These are phyloP conservation scores for Jackrogersella multiformis DNA, from an alignment of 495 filamentous ascomycete species.

Conservation along the genomic window DNA sequence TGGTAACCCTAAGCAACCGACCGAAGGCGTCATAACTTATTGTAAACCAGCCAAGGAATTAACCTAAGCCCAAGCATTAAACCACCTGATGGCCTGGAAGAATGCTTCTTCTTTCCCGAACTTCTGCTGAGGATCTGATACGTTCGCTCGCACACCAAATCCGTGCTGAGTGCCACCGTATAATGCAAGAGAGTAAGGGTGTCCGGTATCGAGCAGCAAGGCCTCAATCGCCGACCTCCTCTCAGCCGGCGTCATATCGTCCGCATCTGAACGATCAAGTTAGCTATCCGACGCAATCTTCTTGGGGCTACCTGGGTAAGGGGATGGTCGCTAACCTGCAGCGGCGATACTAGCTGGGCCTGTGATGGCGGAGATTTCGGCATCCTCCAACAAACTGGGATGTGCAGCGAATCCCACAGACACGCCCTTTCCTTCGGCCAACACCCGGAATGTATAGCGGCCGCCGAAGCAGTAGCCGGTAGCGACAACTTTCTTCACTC, in stretches of 20 bases:
- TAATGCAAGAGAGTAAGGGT: slow-evolving; percentile 71
- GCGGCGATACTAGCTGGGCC: slow-evolving; percentile 75
- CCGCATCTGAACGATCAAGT: slow-evolving; percentile 58
- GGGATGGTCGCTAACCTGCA: slow-evolving; percentile 63
- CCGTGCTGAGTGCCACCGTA: slow-evolving; percentile 74
- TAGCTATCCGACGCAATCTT: neutral
- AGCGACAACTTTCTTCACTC: slow-evolving; percentile 69
- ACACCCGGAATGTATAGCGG: slow-evolving; percentile 53
- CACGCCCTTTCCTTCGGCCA: slow-evolving; percentile 56
- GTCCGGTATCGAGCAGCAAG: slow-evolving; percentile 35
- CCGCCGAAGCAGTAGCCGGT: slow-evolving; percentile 73
- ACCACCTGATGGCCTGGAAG: slow-evolving; percentile 77
- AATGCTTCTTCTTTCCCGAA: slow-evolving; percentile 83
- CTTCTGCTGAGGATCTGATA: slow-evolving; percentile 65
- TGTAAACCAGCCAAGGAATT: too few relatives aligned
- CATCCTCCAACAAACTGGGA: slow-evolving; percentile 70
- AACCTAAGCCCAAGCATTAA: slow-evolving; percentile 54
- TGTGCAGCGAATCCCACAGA: slow-evolving; percentile 76
- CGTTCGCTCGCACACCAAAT: slow-evolving; percentile 72
- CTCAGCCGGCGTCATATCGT: slow-evolving; percentile 68
- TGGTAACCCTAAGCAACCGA: neutral
- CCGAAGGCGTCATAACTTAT: too few relatives aligned
- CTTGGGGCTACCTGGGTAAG: neutral
- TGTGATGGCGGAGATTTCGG: slow-evolving; percentile 70
- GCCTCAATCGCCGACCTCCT: slow-evolving; percentile 65